Evolutionary conservation across 1,139 yeast genomes (phyloP).

Genomic region (Suhomyces terraborum): DNA sequence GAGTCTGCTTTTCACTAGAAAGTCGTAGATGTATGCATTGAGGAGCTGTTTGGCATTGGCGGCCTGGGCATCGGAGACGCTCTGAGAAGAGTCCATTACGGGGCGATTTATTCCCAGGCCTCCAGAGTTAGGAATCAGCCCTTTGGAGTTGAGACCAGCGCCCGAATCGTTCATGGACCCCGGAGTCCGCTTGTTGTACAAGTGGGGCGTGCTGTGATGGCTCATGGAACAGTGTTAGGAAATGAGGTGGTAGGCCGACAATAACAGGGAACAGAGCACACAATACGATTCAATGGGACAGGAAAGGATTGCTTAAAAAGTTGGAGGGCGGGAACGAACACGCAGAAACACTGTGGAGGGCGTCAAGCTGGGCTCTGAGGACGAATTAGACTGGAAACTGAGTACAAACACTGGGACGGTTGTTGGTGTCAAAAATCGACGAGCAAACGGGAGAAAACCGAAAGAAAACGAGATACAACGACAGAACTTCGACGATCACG

Average conservation of each 20-base stretch:
- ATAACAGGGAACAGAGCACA: too few species aligned
- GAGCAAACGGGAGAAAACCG: neutral
- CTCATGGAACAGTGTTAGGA: constrained; percentile 19
- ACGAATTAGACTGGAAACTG: too few species aligned
- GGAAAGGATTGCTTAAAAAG: too few species aligned
- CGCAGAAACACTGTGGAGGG: too few species aligned
- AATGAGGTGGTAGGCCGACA: neutral
- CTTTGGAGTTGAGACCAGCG: constrained; percentile 6
- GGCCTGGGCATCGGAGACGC: constrained; percentile 52
- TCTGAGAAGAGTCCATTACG: constrained; percentile 27
- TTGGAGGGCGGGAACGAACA: too few species aligned
- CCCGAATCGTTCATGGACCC: constrained; percentile 20
- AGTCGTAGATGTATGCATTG: constrained; percentile 86
- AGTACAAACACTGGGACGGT: neutral
- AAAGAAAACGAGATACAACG: neutral
- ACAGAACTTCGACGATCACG: neutral
- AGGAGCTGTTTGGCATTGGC: constrained; percentile 64
- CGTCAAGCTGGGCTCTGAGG: too few species aligned
- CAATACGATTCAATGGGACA: neutral
- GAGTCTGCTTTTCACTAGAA: constrained; percentile 71
- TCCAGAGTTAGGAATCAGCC: constrained; percentile 12
- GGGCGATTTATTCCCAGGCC: constrained; percentile 15
- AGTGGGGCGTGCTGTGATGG: constrained; percentile 40
- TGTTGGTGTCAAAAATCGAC: neutral
- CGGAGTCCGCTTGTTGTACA: constrained; percentile 34